Base-by-base conservation (phyloP, 2,329 filamentous ascomycete species). In the Fusarium pilosicola region DNA sequence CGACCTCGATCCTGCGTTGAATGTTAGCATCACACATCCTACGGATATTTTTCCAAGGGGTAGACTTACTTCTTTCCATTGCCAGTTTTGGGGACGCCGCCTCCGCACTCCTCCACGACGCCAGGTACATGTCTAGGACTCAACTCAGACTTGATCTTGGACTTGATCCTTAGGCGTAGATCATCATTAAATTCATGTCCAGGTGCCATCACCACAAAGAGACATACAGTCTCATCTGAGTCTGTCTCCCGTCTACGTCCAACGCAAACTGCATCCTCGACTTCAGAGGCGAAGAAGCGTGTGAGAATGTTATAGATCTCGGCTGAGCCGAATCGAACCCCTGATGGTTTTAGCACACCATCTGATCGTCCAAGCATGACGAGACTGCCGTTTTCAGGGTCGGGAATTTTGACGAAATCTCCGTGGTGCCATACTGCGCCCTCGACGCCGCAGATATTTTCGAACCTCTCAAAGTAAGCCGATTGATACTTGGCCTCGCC, bases 281-380 rank as follows among this genome's bases (percentile, higher is more conserved):
- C 86, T 63, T 96, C 89, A 17, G 87, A 84, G 0, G 91, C 88
- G 77, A 98, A 98, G 82, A 95, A 93, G 74, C 93, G 91, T 4
- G 96, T 89, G 34, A 98, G 85, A n/a, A 98, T 87, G 80, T 97
- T 98, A 83, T 98, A 98, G 26, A 99, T 97, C 85, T 99, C 96
- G 1, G 96, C 95, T 38, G 92, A 95, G 9, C 96, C 96, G 79
- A 99, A 98, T 1, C 96, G 88, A 24, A 99, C 94, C 6, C 96
- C 96, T 0, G 92, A 90, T 0, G 96, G 96, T 80, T 99, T 99
- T 20, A 99, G 85, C 11, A 98, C 94, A 8, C 96, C 96, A 77
- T 99, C 96, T 58, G 93, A 96, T 32, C 96, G 89, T 6, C 96
- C 96, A 0, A 98, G 88, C 96, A 98, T 98, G 74, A 94, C 87